Conservation (phyloP, 495 filamentous ascomycete species). For the Talaromyces adpressus region DNA sequence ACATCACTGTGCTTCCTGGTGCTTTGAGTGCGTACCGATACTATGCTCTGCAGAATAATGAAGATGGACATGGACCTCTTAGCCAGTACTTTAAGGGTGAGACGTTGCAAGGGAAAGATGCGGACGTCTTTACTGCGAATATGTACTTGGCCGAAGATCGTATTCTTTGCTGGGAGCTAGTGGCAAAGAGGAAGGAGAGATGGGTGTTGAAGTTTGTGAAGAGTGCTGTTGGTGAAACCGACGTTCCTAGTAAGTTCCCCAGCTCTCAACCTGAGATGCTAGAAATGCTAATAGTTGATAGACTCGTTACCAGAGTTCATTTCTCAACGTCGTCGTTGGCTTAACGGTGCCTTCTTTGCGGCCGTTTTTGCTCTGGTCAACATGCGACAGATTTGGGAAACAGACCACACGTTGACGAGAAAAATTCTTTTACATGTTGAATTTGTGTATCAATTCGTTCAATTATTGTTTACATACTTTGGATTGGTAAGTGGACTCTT, state of each 20-base stretch:
- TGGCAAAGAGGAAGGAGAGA: slow-evolving; percentile 87
- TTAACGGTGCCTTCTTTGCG: slow-evolving; percentile 98
- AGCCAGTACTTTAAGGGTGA: slow-evolving; percentile 99
- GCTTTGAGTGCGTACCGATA: slow-evolving; percentile 94
- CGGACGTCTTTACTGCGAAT: slow-evolving; percentile 97
- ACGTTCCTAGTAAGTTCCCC: slow-evolving; percentile 77
- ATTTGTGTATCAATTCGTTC: slow-evolving; percentile 90
- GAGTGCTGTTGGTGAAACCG: slow-evolving; percentile 89
- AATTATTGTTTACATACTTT: slow-evolving; percentile 92
- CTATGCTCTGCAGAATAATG: slow-evolving; percentile 94
- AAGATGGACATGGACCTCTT: slow-evolving; percentile 87
- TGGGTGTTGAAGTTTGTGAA: slow-evolving; percentile 99
- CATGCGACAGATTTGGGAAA: slow-evolving; percentile 86
- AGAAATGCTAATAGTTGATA: background rate
- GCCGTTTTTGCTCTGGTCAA: slow-evolving; percentile 97
- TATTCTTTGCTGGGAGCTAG: slow-evolving; percentile 98
- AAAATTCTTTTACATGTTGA: slow-evolving; percentile 94
- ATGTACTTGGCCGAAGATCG: slow-evolving; percentile 99
- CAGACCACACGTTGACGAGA: slow-evolving; percentile 81
- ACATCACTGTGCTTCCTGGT: slow-evolving; percentile 94
- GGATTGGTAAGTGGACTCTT: slow-evolving; percentile 55
- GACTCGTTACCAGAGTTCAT: slow-evolving; percentile 78
- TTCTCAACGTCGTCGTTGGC: slow-evolving; percentile 90
- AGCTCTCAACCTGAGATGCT: background rate
- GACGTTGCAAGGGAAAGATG: slow-evolving; percentile 91